These are phyloP conservation scores for Sarcomyxa edulis DNA, from an alignment of 768 basidiomycete genomes.

Conservation along the genomic window DNA sequence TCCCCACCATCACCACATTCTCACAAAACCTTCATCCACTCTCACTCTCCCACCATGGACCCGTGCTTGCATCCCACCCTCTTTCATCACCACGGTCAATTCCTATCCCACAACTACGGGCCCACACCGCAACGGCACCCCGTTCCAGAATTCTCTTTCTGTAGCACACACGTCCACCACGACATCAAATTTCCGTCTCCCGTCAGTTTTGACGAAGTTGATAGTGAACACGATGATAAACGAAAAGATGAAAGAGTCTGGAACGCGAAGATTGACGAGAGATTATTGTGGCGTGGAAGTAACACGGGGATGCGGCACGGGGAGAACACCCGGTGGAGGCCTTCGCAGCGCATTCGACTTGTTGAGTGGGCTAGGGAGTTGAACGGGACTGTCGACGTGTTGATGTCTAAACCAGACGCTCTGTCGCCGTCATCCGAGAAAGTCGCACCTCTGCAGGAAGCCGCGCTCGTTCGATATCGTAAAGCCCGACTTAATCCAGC, in stretches of 20 bases:
- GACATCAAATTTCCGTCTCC: conserved; percentile 48
- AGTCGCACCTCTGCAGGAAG: conserved; percentile 24
- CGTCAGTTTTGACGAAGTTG: conserved; percentile 36
- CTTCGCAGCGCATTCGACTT: conserved; percentile 45
- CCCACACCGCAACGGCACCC: conserved; percentile 36
- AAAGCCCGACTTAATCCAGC: conserved; percentile 44
- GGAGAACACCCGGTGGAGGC: conserved; percentile 36
- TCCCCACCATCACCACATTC: conserved; percentile 23
- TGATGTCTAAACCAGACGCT: conserved; percentile 24
- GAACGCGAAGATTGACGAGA: conserved; percentile 57
- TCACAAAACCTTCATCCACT: conserved; percentile 43
- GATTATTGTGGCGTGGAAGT: conserved; percentile 68
- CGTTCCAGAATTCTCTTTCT: conserved; percentile 50
- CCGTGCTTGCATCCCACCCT: conserved; percentile 42
- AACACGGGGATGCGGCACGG: conserved; percentile 59
- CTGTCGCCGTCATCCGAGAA: conserved; percentile 23
- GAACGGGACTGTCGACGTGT: conserved; percentile 31
- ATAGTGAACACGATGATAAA: conserved; percentile 31
- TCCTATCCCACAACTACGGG: conserved; percentile 41
- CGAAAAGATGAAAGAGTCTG: conserved; percentile 54
- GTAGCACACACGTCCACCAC: conserved; percentile 44
- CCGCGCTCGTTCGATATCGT: conserved; percentile 21
- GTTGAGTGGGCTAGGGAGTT: conserved; percentile 37
- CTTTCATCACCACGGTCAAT: conserved; percentile 47
- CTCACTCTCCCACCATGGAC: conserved; percentile 43